Evolutionary conservation across 805 yeast species (phyloP), one percentile per base, ranked within the genome.

Genomic region (Candida tibetensis): DNA sequence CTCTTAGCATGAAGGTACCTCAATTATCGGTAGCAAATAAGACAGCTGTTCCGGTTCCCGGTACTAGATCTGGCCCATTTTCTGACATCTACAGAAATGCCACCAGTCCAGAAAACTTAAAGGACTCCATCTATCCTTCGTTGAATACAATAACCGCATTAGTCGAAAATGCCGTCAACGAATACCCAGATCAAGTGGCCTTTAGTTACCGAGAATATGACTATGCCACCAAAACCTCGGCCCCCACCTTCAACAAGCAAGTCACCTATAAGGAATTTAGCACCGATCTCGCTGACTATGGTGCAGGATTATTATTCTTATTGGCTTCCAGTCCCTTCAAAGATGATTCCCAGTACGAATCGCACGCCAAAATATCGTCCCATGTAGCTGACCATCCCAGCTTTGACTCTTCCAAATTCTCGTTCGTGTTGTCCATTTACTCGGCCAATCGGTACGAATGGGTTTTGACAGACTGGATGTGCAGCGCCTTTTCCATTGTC

Each of bases 401-500:
- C n/a, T 52, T 47, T 39, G 25, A 41, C 37, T 23, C 45, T n/a
- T 51, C 54, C 25, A 48, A 57, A 27, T 36, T 41, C 34, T 62
- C 66, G 7, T 67, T 66, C 36, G 48, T 67, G 15, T 47, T 65
- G 28, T 49, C 69, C 8, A 36, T 66, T 19, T 66, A 52, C 45
- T 49, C 68, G 1, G 57, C 56, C 25, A 67, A 67, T 46, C 48
- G 69, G 30, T 43, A 44, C 21, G 72, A 67, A 39, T 67, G 72
- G 72, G 43, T 57, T 2, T 48, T 66, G 36, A 44, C 64, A 8
- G 72, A 67, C 45, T 47, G 64, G 44, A 58, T 65, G 23, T 62
- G 69, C 41, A 33, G 59, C 0, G 42, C 60, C 25, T 60, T 46
- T 46, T 49, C 63, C 17, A 55, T 67, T 36, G 58, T 71, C 37